Evolutionary conservation across 176 grass and related monocot species (phyloP).

Genomic region (Oryza punctata): DNA sequence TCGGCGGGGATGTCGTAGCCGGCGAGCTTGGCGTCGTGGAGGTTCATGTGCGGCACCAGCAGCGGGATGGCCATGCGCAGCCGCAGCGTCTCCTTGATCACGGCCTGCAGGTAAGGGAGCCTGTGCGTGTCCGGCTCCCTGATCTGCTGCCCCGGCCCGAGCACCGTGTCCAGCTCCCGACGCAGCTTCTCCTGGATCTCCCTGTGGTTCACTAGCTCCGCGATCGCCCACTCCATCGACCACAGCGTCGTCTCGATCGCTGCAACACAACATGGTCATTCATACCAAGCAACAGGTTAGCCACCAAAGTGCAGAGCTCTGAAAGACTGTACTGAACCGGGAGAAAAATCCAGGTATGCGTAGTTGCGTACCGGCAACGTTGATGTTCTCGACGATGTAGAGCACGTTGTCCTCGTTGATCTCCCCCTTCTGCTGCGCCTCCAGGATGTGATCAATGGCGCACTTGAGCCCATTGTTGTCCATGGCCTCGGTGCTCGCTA

Average conservation of each 20-base stretch:
- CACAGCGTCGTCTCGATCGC: slow-evolving; percentile 98
- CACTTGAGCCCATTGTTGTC: slow-evolving; percentile 62
- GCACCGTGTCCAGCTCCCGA: slow-evolving; percentile 57
- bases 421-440: slow-evolving; percentile 84
- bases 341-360: too few species aligned
- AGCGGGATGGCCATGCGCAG: slow-evolving; percentile 83
- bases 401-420: slow-evolving; percentile 92
- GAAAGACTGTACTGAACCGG: too few species aligned
- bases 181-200: slow-evolving; percentile 72
- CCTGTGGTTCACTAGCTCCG: slow-evolving; percentile 93
- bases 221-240: slow-evolving; percentile 98
- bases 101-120: slow-evolving; percentile 77
- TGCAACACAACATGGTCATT: slow-evolving; percentile 17
- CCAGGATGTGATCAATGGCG: slow-evolving; percentile 94
- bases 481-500: slow-evolving; percentile 52
- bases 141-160: slow-evolving; percentile 50
- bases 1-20: slow-evolving; percentile 78
- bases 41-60: slow-evolving; percentile 84
- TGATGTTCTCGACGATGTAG: slow-evolving; percentile 96
- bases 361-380: slow-evolving; percentile 78
- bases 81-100: slow-evolving; percentile 84
- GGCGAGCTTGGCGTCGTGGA: slow-evolving; percentile 73
- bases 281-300: too few species aligned
- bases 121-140: slow-evolving; percentile 70
- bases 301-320: too few species aligned